phyloP scores from a whole-genome alignment of 192 early-diverging fungal genomes.

The Podila minutissima region DNA sequence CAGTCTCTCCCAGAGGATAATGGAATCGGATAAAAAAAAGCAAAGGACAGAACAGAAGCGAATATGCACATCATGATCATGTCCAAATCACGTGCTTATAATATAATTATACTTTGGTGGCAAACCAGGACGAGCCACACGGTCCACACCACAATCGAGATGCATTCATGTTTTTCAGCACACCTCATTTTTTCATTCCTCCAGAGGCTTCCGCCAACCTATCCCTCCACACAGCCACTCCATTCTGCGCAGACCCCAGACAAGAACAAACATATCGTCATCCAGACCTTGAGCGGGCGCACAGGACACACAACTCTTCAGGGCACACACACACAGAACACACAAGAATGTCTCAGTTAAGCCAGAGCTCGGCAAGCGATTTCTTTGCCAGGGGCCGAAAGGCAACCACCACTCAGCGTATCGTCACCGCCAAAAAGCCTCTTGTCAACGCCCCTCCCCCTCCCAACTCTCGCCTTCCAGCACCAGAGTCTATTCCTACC shows the following conservation, averaged over 20 bases:
- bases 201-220: too few relatives aligned
- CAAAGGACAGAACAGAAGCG: neutral
- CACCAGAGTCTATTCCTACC: neutral
- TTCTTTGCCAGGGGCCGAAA: constrained; percentile 32
- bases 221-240: too few relatives aligned
- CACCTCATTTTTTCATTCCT: too few relatives aligned
- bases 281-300: too few relatives aligned
- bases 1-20: neutral
- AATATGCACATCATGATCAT: neutral
- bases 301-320: too few relatives aligned
- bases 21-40: neutral
- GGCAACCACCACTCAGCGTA: constrained; percentile 3
- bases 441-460: neutral
- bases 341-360: neutral
- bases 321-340: neutral
- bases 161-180: too few relatives aligned
- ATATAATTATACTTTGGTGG: too few relatives aligned
- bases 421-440: constrained; percentile 14
- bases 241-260: too few relatives aligned
- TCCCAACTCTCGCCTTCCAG: neutral
- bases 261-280: too few relatives aligned
- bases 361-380: constrained; percentile 2
- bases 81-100: neutral
- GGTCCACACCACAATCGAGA: too few relatives aligned
- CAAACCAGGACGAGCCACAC: too few relatives aligned